Base-by-base conservation (phyloP, 768 basidiomycete genomes). In the Auriscalpium microsporum region DNA sequence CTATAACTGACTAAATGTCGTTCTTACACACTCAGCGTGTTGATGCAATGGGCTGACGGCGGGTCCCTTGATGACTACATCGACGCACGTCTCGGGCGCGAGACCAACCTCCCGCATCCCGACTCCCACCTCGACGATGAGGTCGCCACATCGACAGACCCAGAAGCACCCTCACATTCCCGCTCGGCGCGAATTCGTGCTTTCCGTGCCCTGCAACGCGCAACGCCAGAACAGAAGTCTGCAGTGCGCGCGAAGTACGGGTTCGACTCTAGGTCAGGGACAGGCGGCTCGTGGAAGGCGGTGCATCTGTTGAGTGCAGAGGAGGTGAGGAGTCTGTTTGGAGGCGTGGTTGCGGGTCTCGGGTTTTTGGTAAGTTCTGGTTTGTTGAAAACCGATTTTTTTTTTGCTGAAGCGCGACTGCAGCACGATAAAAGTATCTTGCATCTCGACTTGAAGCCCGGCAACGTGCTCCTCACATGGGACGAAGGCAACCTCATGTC, bases 31-130 rank as follows among this genome's bases (percentile, higher is more conserved):
- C 28, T 35, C 60, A 92, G 90, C 61, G 83, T 93, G 10, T 72
- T 94, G 21, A 94, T 94, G 92, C 89, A 93, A 73, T 94, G 87
- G 87, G 91, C 91, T 0, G 90, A 94, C 75, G 89, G 86, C 8
- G 91, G 91, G 55, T 87, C 86, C 63, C 73, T 90, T 33, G 91
- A 94, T 62, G 90, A 92, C 67, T 84, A 90, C 69, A 91, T 94
- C 58, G 86, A 89, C 62, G 76, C 80, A 13, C 87, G 90, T 14
- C 74, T 87, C 2, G 90, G 90, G 6, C 81, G 82, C 9, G 70
- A 62, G 3, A 57, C 56, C 2, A 57, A 57, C 16, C 54, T 59
- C 9, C 64, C 60, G 17, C 67, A 62, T 47, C 16, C 66, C 52
- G 54, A 50, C 62, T 11, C 77, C 73, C 35, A 78, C 78, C 58